Base-by-base conservation (phyloP, 2,329 filamentous ascomycete species). In the Pezicula carpinea region DNA sequence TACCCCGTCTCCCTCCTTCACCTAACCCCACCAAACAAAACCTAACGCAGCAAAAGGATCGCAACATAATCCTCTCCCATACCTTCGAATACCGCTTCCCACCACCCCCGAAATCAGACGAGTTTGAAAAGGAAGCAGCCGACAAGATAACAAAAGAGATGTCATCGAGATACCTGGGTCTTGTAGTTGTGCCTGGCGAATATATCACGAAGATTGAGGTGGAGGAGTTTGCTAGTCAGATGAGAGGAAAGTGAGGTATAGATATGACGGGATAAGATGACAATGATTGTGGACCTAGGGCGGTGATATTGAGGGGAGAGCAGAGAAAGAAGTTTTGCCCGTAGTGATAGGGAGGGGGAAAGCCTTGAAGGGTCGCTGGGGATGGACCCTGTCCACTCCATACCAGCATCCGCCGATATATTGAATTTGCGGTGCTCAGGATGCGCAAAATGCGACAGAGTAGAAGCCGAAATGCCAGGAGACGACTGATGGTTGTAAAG, bases 41-140 rank as follows among this genome's bases (percentile, higher is more conserved):
- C n/a, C 48, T 33, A 35, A 51, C 39, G 18, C 7, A 40, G 13
- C 23, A 21, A n/a, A 43, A 95, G 90, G 87, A 96, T 52, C 81
- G 80, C 59, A 96, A 99, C 61, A 77, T 97, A 54, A 89, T 99
- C 44, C 80, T 99, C 44, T 78, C 85, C 31, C 78, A 87, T 55
- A 88, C 92, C 0, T 87, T 93, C 67, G 93, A 99, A 68, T 97
- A 96, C 68, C 87, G 92, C 2, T 78, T 82, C 48, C 90, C 90
- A 2, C 78, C 81, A 45, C 57, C 69, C 3, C 64, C 67, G 8
- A 69, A 70, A 46, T 64, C 29, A 64, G 59, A 47, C 61, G 75
- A 50, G 66, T 66, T 65, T 18, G 72, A 67, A 13, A 57, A 56
- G 34, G 53, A 60, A 49, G 57, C 53, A 35, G 52, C 63, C 58